Evolutionary conservation across 2,329 filamentous ascomycete genomes (phyloP).

Genomic region (Fusarium mangiferae): DNA sequence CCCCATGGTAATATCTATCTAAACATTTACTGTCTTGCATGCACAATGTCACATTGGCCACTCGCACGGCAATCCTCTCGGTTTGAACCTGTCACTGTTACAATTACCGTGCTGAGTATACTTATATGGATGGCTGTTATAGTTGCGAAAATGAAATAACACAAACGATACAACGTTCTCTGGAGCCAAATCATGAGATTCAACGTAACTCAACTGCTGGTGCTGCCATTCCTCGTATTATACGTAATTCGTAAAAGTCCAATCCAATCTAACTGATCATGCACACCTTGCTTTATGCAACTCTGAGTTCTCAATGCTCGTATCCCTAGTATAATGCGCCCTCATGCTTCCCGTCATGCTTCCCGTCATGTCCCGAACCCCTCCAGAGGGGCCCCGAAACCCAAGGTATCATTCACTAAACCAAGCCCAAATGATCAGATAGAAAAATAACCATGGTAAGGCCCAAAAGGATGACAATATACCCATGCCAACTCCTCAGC

Average conservation of each 20-base stretch:
- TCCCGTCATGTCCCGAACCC: constrained; percentile 37
- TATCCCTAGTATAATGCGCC: constrained; percentile 22
- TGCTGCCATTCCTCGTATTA: constrained; percentile 36
- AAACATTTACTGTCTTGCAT: not conserved
- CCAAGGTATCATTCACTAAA: constrained; percentile 41
- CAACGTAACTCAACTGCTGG: constrained; percentile 11
- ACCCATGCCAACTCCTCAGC: constrained; percentile 43
- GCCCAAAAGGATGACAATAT: constrained; percentile 34
- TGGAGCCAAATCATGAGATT: not conserved
- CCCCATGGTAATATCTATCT: not conserved
- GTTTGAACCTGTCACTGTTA: not conserved
- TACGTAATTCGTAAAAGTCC: constrained; percentile 42
- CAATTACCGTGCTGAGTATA: not conserved
- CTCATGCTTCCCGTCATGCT: constrained; percentile 20
- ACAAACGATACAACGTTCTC: not conserved
- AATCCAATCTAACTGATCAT: constrained; percentile 43
- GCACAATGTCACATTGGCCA: not conserved
- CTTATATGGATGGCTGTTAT: not conserved
- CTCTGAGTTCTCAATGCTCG: constrained; percentile 6
- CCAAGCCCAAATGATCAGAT: constrained; percentile 32
- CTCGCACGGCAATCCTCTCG: not conserved
- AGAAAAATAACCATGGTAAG: constrained; percentile 26
- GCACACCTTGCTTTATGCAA: constrained; percentile 24
- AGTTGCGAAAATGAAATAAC: not conserved
- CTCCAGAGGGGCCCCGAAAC: constrained; percentile 40